Conservation (phyloP, 176 grass and related monocot genomes). For the Triticum timopheevii region DNA sequence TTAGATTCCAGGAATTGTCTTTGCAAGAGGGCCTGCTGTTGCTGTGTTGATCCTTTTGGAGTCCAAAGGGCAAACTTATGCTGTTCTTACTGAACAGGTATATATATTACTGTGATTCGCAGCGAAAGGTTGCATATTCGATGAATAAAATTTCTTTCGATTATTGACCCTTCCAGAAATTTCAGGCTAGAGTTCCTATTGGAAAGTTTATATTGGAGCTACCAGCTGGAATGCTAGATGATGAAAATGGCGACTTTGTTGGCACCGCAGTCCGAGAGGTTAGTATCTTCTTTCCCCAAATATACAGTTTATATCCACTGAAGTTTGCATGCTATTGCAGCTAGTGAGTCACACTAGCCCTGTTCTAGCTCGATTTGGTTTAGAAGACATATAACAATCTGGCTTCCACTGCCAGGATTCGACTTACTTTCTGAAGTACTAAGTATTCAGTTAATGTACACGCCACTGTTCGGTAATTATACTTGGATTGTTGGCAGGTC, state of each 20-base stretch:
- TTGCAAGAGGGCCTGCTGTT: constrained; percentile 86
- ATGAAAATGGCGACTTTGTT: constrained; percentile 82
- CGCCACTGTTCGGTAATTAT: neutral
- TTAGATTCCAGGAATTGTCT: constrained; percentile 98
- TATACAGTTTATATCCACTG: neutral
- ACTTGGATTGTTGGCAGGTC: constrained; percentile 46
- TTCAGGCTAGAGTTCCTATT: constrained; percentile 78
- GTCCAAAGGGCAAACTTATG: constrained; percentile 62
- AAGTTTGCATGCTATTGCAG: neutral
- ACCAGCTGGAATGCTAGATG: constrained; percentile 95
- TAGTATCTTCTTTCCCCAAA: neutral
- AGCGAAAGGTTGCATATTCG: neutral
- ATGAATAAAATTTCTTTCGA: neutral
- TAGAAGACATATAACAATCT: neutral
- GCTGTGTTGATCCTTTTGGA: constrained; percentile 90
- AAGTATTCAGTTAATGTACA: neutral
- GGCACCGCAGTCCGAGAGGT: constrained; percentile 95
- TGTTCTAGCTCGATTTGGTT: neutral
- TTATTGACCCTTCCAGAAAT: constrained; percentile 4
- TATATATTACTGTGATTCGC: neutral
- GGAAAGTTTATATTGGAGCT: constrained; percentile 84
- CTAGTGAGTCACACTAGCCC: neutral
- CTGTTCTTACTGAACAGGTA: constrained; percentile 92
- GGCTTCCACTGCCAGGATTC: neutral
- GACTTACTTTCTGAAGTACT: neutral